Evolutionary conservation across 2,329 filamentous ascomycete species (phyloP).

Genomic region (Tolypocladium endophyticum): DNA sequence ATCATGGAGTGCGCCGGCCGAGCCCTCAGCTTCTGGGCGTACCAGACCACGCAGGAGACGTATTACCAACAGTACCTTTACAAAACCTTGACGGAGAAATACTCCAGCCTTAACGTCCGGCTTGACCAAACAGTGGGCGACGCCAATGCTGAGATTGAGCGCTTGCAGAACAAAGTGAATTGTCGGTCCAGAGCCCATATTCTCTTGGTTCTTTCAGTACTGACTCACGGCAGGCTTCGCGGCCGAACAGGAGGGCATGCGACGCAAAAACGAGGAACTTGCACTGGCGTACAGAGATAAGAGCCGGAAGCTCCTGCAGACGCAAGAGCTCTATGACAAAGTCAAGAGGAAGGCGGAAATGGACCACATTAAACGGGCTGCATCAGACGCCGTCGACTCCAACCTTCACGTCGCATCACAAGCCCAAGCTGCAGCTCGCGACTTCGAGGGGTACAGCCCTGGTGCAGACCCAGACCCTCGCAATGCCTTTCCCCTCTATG

Average conservation of each 20-base stretch:
- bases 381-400: constrained; percentile 31
- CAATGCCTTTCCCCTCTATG: constrained; percentile 3
- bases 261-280: constrained; percentile 64
- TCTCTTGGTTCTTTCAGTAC: neutral
- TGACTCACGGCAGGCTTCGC: constrained; percentile 35
- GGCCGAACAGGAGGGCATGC: constrained; percentile 50
- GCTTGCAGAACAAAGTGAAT: constrained; percentile 52
- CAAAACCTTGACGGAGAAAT: constrained; percentile 64
- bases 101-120: constrained; percentile 49
- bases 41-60: constrained; percentile 79
- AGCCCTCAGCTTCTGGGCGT: constrained; percentile 75
- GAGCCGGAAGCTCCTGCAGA: constrained; percentile 54
- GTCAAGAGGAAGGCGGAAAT: constrained; percentile 45
- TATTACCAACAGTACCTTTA: constrained; percentile 65
- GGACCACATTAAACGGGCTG: constrained; percentile 43
- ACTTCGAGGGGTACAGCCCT: constrained; percentile 2
- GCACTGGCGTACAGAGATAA: constrained; percentile 59
- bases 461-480: neutral
- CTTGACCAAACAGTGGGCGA: constrained; percentile 66
- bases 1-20: constrained; percentile 82
- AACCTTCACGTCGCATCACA: constrained; percentile 10
- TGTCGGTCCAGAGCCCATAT: constrained; percentile 30
- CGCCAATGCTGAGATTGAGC: constrained; percentile 61
- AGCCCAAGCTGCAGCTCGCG: neutral
- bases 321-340: constrained; percentile 55